Base-by-base conservation (phyloP, 2,329 filamentous ascomycete genomes). In the Gnomoniopsis smithogilvyi region DNA sequence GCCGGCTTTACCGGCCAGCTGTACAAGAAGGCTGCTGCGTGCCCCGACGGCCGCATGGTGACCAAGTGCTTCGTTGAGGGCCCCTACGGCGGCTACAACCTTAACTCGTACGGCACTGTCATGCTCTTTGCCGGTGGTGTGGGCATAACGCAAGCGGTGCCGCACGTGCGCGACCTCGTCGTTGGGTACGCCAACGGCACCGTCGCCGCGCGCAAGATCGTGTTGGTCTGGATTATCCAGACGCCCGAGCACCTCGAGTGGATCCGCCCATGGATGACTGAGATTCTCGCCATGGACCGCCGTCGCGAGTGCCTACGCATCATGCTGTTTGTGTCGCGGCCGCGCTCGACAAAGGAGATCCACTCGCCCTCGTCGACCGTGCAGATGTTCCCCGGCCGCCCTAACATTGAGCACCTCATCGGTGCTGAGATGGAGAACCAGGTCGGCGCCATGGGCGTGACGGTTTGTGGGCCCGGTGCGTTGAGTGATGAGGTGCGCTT, bases 221-320 rank as follows among this genome's bases (percentile, higher is more conserved):
- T 91, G 6, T 80, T 94, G 24, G 85, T 92, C 45, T 94, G 90
- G 90, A 87, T 87, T 51, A 89, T 94, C 59, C 90, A 90, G 67
- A 89, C 83, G 67, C 88, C 88, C 66, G 90, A 92, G 75, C 89
- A 92, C 70, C 80, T 93, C 33, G 89, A 93, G 72, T 93, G 89
- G 89, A 92, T 92, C 69, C 81, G 89, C 50, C 88, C 88, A 8
- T 92, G 89, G 88, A 92, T 93, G 90, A 92, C 89, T 3, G 82
- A 88, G 68, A 91, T 92, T 62, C 78, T 92, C 43, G 83, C 84
- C 60, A 89, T 92, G 86, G 87, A 90, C 59, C 84, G 81, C 70
- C 84, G 89, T 52, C 83, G 90, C 58, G 89, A 92, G 61, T 82
- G 89, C 54, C 79, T 93, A 56, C 86, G 87, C 64, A 90, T 93